These are phyloP conservation scores for Eucalyptus guilfoylei DNA, from an alignment of 345 rosid genomes.

Conservation along the genomic window DNA sequence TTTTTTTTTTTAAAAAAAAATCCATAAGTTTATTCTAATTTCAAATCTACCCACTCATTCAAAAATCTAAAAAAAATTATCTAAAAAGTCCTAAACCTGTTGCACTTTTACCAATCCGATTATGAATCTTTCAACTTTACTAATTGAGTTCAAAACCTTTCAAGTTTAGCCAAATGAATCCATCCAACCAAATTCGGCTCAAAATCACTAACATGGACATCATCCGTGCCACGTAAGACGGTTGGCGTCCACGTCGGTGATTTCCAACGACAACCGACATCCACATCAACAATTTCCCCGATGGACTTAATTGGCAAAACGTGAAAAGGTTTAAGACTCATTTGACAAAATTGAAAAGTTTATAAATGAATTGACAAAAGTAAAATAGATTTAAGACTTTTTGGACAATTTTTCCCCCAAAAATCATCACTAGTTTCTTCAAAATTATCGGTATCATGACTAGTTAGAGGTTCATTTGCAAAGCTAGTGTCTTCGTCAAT, in stretches of 20 bases:
- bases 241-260: rapidly evolving
- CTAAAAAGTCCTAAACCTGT: rapidly evolving
- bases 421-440: not conserved
- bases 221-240: rapidly evolving
- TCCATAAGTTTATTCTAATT: not conserved
- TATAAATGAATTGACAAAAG: no score
- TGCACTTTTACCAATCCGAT: no score
- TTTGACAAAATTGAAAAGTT: no score
- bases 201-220: not conserved
- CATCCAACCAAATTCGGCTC: rapidly evolving
- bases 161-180: not conserved
- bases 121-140: no score
- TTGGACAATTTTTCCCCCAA: not conserved
- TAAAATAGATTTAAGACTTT: not conserved
- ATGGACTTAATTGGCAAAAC: no score
- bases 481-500: not conserved
- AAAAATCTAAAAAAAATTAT: no score
- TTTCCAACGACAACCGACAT: rapidly evolving
- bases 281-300: rapidly evolving
- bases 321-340: no score
- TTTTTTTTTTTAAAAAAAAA: not conserved
- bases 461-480: not conserved
- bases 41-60: rapidly evolving
- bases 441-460: not conserved
- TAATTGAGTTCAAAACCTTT: no score